Evolutionary conservation across 805 yeast species (phyloP), one percentile per base, ranked within the genome.

Genomic region (Candida piceae): DNA sequence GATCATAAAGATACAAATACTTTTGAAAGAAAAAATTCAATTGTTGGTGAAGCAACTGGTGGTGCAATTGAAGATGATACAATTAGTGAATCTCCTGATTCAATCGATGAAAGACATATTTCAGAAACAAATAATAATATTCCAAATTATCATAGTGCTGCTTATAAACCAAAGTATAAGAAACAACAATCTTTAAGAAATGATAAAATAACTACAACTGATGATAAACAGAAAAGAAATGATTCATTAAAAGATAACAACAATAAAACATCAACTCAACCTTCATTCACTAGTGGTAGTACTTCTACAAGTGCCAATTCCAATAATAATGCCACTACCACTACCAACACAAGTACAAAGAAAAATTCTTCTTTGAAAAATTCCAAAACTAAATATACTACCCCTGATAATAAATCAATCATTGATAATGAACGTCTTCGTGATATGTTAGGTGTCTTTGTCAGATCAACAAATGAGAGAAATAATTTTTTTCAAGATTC

Each of bases 401-500:
- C 6, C 9, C 9, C 22, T 7, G 9, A n/a, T n/a, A n/a, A n/a
- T n/a, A n/a, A n/a, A n/a, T n/a, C n/a, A 9, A 26, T 41, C 16
- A 24, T 40, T 10, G 40, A 42, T n/a, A 42, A 38, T 21, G 40
- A 40, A 18, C 36, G 36, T n/a, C 21, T 46, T 17, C 33, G 46
- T 22, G 50, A 46, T 25, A 46, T 46, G 49, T 31, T 46, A 4
- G 50, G 50, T 26, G 46, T 46, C n/a, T 46, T 46, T 36, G 43
- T 46, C 6, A 42, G 35, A 29, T 42, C 49, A 9, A 28, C 36
- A 8, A 48, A 44, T 26, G 30, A 34, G 26, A 35, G 19, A 16
- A 22, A 33, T 16, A 32, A 16, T 7, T 32, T 31, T 25, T 43
- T 35, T 16, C 31, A 39, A 18, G 35, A 40, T 23, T 30, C 49